These are phyloP conservation scores for Stachybotrys echinatus DNA, from an alignment of 2,329 filamentous ascomycete species.

Conservation along the genomic window DNA sequence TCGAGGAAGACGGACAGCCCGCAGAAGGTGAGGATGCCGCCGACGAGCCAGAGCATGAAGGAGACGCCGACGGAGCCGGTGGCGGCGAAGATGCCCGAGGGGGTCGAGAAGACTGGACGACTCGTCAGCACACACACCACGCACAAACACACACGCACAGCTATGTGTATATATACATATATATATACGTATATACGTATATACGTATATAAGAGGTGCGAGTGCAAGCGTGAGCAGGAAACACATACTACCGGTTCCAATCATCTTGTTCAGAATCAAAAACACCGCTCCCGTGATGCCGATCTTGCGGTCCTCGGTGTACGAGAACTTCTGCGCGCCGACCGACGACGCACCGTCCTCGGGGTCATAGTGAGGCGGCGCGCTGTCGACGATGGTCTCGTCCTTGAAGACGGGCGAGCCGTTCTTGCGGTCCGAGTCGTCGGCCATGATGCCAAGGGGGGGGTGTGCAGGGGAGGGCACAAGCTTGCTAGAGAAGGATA, in stretches of 20 bases:
- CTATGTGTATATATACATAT: not conserved
- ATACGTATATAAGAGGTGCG: accelerated
- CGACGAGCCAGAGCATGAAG: conserved; percentile 25
- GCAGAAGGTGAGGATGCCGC: conserved; percentile 49
- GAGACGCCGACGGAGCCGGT: conserved; percentile 44
- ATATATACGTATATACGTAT: conserved; percentile 3
- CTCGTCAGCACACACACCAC: too few species aligned
- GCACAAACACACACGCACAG: not conserved
- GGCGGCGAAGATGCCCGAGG: conserved; percentile 44
- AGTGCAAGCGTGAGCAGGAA: not conserved
- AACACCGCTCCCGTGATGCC: conserved; percentile 48
- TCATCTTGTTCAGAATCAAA: conserved; percentile 54
- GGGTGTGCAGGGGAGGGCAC: too few species aligned
- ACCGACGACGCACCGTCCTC: conserved; percentile 21
- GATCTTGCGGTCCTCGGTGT: conserved; percentile 40
- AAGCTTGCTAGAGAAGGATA: not conserved
- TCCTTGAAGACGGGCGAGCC: not conserved
- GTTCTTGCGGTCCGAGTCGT: not conserved
- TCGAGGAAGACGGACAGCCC: conserved; percentile 59
- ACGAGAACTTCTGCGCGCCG: conserved; percentile 36
- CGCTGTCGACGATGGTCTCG: not conserved
- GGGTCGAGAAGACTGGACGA: conserved; percentile 52
- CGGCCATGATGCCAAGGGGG: not conserved
- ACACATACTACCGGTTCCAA: conserved; percentile 48
- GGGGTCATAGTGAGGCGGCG: not conserved